Conservation (phyloP, 768 basidiomycete species). For the Coprinopsis marcescibilis region DNA sequence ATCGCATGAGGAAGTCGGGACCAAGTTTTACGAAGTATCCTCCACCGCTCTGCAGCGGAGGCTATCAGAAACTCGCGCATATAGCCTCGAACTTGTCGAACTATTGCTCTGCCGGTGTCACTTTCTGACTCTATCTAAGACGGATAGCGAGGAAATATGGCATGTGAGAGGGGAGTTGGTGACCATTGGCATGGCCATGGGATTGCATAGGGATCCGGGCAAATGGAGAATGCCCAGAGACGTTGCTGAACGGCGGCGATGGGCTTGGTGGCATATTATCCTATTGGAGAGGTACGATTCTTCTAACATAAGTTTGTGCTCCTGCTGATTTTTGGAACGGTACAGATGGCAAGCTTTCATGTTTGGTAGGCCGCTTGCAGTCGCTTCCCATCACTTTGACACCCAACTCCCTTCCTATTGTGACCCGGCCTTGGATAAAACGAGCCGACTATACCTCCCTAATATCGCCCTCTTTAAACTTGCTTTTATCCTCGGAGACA, state of each 20-base stretch:
- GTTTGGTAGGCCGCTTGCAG: conserved; percentile 72
- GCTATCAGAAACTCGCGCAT: conserved; percentile 51
- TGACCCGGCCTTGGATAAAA: conserved; percentile 57
- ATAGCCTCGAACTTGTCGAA: conserved; percentile 72
- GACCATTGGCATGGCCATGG: conserved; percentile 75
- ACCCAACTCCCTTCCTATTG: conserved; percentile 69
- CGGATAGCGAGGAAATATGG: conserved; percentile 81
- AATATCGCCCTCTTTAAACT: conserved; percentile 72
- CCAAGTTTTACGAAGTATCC: conserved; percentile 66
- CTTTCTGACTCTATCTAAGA: conserved; percentile 68
- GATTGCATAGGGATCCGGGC: conserved; percentile 80
- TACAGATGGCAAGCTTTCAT: conserved; percentile 82
- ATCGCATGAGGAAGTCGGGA: conserved; percentile 52
- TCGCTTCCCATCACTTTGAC: conserved; percentile 80
- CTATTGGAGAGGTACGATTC: conserved; percentile 63
- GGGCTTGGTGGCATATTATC: conserved; percentile 91
- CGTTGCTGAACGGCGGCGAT: conserved; percentile 70
- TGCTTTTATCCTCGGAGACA: conserved; percentile 76
- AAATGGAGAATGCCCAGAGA: conserved; percentile 68
- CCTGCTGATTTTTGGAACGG: conserved; percentile 7
- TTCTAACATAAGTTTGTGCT: conserved; percentile 9
- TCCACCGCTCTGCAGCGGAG: conserved; percentile 58
- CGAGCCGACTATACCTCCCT: conserved; percentile 62
- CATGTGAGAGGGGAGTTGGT: conserved; percentile 65
- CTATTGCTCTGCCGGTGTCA: conserved; percentile 64